phyloP scores from a whole-genome alignment of 2,329 filamentous ascomycete genomes.

The Corinectria fuckeliana region DNA sequence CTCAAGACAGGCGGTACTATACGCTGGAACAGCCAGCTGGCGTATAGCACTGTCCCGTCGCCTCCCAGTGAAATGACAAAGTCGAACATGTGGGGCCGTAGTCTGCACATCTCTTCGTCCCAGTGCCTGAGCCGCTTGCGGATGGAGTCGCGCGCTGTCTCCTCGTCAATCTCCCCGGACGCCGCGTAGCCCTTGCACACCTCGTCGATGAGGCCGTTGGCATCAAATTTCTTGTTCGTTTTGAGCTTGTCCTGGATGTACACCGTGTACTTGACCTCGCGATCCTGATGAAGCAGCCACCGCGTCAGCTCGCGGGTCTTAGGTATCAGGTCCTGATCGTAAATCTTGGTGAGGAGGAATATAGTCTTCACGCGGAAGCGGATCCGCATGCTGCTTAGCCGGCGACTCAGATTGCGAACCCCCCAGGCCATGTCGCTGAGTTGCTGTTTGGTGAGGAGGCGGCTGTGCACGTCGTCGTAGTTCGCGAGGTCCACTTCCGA shows the following conservation, averaged over 20 bases:
- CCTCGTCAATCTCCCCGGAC: slow-evolving; percentile 42
- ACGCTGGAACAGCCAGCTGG: slow-evolving; percentile 95
- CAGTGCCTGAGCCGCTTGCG: slow-evolving; percentile 75
- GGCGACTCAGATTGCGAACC: slow-evolving; percentile 87
- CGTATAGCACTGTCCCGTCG: slow-evolving; percentile 96
- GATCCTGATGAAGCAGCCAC: slow-evolving; percentile 80
- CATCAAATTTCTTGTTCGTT: slow-evolving; percentile 76
- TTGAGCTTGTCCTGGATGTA: slow-evolving; percentile 82
- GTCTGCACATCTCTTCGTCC: slow-evolving; percentile 78
- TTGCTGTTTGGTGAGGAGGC: slow-evolving; percentile 94
- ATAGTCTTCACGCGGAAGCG: slow-evolving; percentile 82
- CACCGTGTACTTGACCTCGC: slow-evolving; percentile 74
- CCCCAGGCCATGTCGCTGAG: slow-evolving; percentile 97
- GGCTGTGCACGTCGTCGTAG: slow-evolving; percentile 56
- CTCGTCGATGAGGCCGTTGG: slow-evolving; percentile 69
- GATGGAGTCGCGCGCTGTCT: slow-evolving; percentile 46
- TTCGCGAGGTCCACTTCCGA: slow-evolving; percentile 49
- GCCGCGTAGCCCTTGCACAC: slow-evolving; percentile 54
- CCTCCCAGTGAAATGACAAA: slow-evolving; percentile 92
- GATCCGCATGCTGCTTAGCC: slow-evolving; percentile 81
- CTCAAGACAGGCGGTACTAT: slow-evolving; percentile 93
- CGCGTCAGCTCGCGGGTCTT: slow-evolving; percentile 78
- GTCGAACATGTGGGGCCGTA: slow-evolving; percentile 86
- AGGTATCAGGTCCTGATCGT: slow-evolving; percentile 79
- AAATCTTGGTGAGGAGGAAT: slow-evolving; percentile 90